Conservation (phyloP, 768 basidiomycete genomes). For the Tylopilus sp. region DNA sequence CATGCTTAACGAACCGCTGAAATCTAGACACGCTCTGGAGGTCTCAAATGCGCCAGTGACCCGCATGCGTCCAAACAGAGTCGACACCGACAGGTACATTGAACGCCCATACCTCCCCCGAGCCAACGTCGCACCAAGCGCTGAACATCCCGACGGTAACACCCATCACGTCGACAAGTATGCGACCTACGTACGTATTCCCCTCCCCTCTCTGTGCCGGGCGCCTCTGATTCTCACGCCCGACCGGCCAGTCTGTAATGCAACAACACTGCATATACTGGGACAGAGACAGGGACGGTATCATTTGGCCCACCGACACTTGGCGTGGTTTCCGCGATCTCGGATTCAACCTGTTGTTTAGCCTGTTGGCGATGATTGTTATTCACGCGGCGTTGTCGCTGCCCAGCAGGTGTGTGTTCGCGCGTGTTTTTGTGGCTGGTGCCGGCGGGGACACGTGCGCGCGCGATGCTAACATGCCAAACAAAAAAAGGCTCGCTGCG, state of each 20-base stretch:
- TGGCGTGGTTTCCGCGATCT: conserved; percentile 39
- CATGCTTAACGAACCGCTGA: conserved; percentile 19
- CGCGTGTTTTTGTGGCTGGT: too few species aligned
- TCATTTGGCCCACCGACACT: conserved; percentile 45
- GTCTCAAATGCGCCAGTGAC: conserved; percentile 24
- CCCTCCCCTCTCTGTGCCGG: not conserved
- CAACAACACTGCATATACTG: conserved; percentile 42
- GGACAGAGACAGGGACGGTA: conserved; percentile 39
- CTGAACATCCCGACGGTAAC: conserved; percentile 22
- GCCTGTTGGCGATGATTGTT: conserved; percentile 32
- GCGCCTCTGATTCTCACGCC: not conserved
- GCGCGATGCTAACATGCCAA: too few species aligned
- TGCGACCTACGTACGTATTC: conserved; percentile 20
- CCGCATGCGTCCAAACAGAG: conserved; percentile 13
- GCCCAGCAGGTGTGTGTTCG: conserved; percentile 24
- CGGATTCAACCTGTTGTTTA: conserved; percentile 39
- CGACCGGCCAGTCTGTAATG: conserved; percentile 35
- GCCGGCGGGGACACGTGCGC: too few species aligned
- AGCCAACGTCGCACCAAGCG: conserved; percentile 27
- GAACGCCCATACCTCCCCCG: conserved; percentile 28
- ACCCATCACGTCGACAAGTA: conserved; percentile 17
- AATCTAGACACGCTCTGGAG: conserved; percentile 14
- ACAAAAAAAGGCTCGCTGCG: conserved; percentile 21
- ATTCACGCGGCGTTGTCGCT: conserved; percentile 37
- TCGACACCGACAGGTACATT: conserved; percentile 26